A percentile compares a stretch with the other conserved stretches of the same genome.
Evolutionary conservation across 164 flowering plant species (phyloP).

Genomic region (Vitis cinerea): DNA sequence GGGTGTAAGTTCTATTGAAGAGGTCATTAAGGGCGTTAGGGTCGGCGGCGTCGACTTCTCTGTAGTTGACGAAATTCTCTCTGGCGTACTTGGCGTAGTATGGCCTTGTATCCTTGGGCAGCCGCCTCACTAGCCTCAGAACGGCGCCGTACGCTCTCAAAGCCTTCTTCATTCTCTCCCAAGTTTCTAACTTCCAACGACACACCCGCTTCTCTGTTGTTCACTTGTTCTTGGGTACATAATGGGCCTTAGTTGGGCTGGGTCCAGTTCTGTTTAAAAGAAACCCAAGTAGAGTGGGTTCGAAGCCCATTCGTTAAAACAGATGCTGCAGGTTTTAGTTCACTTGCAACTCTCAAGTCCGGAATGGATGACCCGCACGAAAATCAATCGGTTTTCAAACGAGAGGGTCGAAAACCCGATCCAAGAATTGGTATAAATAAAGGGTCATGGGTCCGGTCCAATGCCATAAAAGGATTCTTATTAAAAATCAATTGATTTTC

Average conservation of each 20-base stretch:
- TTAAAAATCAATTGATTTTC: no score
- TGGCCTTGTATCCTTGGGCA: constrained; percentile 66
- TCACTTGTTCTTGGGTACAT: constrained; percentile 15
- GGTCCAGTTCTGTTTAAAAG: no score
- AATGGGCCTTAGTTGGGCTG: neutral
- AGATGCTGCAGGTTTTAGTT: no score
- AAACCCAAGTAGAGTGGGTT: no score
- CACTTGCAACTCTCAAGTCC: no score
- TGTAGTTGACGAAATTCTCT: constrained; percentile 82
- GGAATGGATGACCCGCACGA: no score
- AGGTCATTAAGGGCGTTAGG: constrained; percentile 47
- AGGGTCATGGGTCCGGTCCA: no score
- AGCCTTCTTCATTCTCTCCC: constrained; percentile 47
- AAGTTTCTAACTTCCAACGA: neutral
- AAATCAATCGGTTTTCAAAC: no score
- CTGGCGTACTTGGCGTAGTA: constrained; percentile 77
- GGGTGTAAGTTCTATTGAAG: constrained; percentile 55
- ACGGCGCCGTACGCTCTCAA: constrained; percentile 59
- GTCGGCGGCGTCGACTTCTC: constrained; percentile 55
- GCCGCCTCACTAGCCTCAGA: constrained; percentile 57
- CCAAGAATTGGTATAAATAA: no score
- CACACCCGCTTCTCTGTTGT: neutral
- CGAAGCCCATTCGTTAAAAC: no score
- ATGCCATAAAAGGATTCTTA: no score
- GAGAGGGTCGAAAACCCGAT: no score